These are phyloP conservation scores for Leccinum solheimii DNA, from an alignment of 1,284 basidiomycete genomes.

Conservation along the genomic window DNA sequence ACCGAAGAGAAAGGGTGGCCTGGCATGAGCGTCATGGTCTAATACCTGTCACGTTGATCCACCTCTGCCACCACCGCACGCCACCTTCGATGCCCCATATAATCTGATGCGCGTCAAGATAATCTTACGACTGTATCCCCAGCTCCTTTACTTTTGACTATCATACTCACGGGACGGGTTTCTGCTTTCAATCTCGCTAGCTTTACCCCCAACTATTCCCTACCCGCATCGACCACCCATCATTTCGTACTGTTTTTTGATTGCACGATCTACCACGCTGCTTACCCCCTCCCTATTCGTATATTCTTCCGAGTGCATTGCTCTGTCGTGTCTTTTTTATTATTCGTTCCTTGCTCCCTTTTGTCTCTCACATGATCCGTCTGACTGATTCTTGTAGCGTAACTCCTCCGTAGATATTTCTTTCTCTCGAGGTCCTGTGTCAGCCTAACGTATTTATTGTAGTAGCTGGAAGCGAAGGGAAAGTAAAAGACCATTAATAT, in stretches of 20 bases:
- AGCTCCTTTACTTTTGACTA: slow-evolving; percentile 18
- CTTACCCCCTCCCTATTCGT: slow-evolving; percentile 15
- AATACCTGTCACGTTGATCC: slow-evolving; percentile 14
- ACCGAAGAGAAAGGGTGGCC: slow-evolving; percentile 30
- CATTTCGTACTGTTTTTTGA: slow-evolving; percentile 35
- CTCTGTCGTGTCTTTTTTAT: slow-evolving; percentile 24
- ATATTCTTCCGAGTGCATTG: slow-evolving; percentile 7
- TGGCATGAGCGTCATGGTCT: slow-evolving; percentile 31
- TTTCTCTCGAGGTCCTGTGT: slow-evolving; percentile 22
- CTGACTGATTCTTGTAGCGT: slow-evolving; percentile 32
- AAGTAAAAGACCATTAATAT: slow-evolving; percentile 17
- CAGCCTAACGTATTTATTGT: slow-evolving; percentile 26
- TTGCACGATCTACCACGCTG: slow-evolving; percentile 22
- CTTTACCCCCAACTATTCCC: slow-evolving; percentile 9
- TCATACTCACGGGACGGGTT: slow-evolving; percentile 31
- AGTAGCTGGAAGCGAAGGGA: slow-evolving; percentile 19
- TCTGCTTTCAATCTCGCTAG: slow-evolving; percentile 15
- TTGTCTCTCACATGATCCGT: slow-evolving; percentile 3
- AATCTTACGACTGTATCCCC: slow-evolving; percentile 24
- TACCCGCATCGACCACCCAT: slow-evolving; percentile 4
- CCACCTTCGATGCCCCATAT: slow-evolving; percentile 14
- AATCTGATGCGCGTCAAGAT: slow-evolving; percentile 23
- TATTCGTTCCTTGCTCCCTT: slow-evolving; percentile 16
- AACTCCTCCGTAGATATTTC: slow-evolving; percentile 32
- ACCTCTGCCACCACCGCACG: slow-evolving; percentile 13